Percentiles rank a stretch among this genome's conserved stretches.
phyloP scores from a whole-genome alignment of 768 basidiomycete species.

The Lactarius trivialis region DNA sequence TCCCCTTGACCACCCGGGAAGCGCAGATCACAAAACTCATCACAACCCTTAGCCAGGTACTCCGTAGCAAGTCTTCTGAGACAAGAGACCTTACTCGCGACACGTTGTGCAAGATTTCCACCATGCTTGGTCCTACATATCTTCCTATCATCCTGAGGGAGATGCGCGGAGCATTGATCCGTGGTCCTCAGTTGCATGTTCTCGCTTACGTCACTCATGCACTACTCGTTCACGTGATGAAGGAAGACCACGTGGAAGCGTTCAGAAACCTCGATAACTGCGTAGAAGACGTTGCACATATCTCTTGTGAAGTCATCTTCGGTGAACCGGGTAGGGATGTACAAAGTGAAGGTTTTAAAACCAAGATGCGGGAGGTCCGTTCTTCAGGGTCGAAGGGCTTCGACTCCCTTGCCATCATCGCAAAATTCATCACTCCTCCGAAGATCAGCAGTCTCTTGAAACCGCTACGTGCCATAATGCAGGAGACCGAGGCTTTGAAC shows the following conservation, averaged over 20 bases:
- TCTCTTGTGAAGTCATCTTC: conserved; percentile 87
- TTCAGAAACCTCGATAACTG: conserved; percentile 69
- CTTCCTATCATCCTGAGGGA: conserved; percentile 72
- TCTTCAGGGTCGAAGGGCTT: conserved; percentile 76
- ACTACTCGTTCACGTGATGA: conserved; percentile 73
- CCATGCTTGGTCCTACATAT: conserved; percentile 64
- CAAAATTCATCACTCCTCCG: conserved; percentile 68
- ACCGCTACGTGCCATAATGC: conserved; percentile 79
- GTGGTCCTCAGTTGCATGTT: conserved; percentile 93
- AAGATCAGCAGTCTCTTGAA: conserved; percentile 70
- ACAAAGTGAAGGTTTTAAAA: conserved; percentile 84
- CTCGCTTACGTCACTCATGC: conserved; percentile 81
- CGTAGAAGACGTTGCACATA: conserved; percentile 69
- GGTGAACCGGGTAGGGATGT: conserved; percentile 90
- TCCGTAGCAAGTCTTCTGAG: conserved; percentile 92
- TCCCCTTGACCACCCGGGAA: conserved; percentile 58
- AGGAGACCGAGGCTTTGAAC: conserved; percentile 74
- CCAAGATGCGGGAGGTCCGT: conserved; percentile 88
- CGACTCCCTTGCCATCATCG: conserved; percentile 78
- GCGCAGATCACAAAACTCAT: conserved; percentile 69
- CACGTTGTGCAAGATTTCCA: conserved; percentile 72
- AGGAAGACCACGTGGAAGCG: conserved; percentile 43
- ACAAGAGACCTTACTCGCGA: conserved; percentile 83
- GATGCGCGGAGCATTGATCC: conserved; percentile 72
- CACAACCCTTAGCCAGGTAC: conserved; percentile 80